Percentiles rank a stretch among this genome's conserved stretches.
phyloP scores from a whole-genome alignment of 345 rosid genomes.

The Brassica rapa region DNA sequence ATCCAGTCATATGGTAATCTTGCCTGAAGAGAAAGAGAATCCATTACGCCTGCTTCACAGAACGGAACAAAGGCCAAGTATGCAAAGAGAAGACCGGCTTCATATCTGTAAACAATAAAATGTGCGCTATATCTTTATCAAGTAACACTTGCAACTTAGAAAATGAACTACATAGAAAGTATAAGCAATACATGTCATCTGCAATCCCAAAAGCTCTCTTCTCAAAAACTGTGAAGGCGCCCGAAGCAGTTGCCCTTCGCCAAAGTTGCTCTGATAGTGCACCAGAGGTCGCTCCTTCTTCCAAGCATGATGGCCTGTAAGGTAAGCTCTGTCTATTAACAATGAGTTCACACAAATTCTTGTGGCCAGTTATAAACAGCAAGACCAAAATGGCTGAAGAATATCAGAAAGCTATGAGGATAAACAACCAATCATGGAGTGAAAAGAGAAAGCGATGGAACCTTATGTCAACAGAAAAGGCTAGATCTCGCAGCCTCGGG shows the following conservation, averaged over 20 bases:
- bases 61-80: constrained; percentile 94
- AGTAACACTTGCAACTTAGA: background rate
- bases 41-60: constrained; percentile 80
- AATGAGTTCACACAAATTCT: background rate
- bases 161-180: constrained; percentile 13
- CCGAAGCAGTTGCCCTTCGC: constrained; percentile 86
- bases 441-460: constrained; percentile 33
- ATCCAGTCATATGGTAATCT: constrained; percentile 18
- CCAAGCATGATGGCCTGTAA: constrained; percentile 56
- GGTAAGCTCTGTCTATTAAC: constrained; percentile 19
- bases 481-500: constrained; percentile 87
- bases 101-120: constrained; percentile 59
- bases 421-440: constrained; percentile 6
- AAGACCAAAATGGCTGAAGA: constrained; percentile 14
- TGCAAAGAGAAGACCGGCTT: constrained; percentile 92
- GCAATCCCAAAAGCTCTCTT: constrained; percentile 90
- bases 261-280: constrained; percentile 76
- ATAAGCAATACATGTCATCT: constrained; percentile 75
- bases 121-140: constrained; percentile 18
- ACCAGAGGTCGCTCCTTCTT: constrained; percentile 48
- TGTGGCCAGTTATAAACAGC: constrained; percentile 11
- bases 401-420: constrained; percentile 12
- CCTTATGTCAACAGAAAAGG: constrained; percentile 92
- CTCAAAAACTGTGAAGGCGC: constrained; percentile 73
- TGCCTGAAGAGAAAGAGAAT: constrained; percentile 89